Percentiles rank a stretch among this genome's conserved stretches.
These are phyloP conservation scores for Chrysanthemum seticuspe DNA, from an alignment of 129 eudicot genomes.

Conservation along the genomic window DNA sequence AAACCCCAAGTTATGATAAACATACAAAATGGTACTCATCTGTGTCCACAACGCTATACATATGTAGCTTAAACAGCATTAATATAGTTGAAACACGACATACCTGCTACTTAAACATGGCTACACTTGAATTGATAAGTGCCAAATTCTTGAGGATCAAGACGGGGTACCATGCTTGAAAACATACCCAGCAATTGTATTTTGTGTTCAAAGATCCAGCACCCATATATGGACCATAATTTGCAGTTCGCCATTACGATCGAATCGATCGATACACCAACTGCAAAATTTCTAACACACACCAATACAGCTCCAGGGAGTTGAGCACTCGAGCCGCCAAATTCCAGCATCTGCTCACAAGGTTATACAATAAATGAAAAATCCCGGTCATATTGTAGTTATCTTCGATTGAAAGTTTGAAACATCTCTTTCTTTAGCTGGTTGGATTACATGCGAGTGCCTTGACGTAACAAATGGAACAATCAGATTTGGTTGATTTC, in stretches of 20 bases:
- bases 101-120: conserved; percentile 8
- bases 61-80: neutral
- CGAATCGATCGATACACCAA: neutral
- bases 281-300: neutral
- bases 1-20: neutral
- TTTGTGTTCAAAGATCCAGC: conserved; percentile 1
- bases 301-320: neutral
- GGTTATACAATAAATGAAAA: neutral
- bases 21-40: conserved; percentile 5
- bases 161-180: neutral
- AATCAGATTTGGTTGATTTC: neutral
- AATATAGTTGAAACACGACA: conserved; percentile 4
- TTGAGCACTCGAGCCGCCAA: neutral
- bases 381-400: neutral
- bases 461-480: neutral
- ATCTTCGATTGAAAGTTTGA: conserved; percentile 4
- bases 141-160: neutral
- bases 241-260: conserved; percentile 11
- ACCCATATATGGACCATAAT: neutral
- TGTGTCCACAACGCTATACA: conserved; percentile 14
- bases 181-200: neutral
- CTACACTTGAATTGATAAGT: neutral
- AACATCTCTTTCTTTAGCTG: conserved; percentile 1
- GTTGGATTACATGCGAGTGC: neutral
- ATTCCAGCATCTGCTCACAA: conserved; percentile 5